Evolutionary conservation across 2,329 filamentous ascomycete species (phyloP).

Genomic region (Claviceps arundinis): DNA sequence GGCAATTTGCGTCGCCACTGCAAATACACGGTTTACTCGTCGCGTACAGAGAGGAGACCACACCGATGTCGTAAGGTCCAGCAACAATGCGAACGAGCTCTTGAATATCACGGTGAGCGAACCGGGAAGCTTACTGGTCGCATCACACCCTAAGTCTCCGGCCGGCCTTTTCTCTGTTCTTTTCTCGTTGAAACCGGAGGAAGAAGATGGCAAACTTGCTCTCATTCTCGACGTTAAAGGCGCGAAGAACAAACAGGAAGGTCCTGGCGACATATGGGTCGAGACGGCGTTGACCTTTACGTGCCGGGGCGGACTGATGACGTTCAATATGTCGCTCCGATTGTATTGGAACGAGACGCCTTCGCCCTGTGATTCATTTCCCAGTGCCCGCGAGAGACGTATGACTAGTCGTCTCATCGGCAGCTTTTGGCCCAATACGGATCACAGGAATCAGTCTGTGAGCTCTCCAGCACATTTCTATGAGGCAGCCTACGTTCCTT

Average conservation of each 20-base stretch:
- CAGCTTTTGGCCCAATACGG: slow-evolving; percentile 17
- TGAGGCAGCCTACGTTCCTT: slow-evolving; percentile 50
- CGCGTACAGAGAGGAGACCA: slow-evolving; percentile 8
- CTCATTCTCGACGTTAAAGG: slow-evolving; percentile 10
- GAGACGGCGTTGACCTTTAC: slow-evolving; percentile 19
- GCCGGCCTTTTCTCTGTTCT: slow-evolving; percentile 3
- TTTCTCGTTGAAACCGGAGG: slow-evolving; percentile 13
- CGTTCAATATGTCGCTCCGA: slow-evolving; percentile 19
- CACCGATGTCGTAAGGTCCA: slow-evolving; percentile 3
- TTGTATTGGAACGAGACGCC: slow-evolving; percentile 31
- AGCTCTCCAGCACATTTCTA: slow-evolving; percentile 51
- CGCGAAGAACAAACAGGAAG: slow-evolving; percentile 7
- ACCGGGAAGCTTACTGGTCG: slow-evolving; percentile 9
- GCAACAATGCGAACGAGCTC: slow-evolving; percentile 11
- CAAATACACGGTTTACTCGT: slow-evolving; percentile 15
- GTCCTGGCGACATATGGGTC: slow-evolving; percentile 23
- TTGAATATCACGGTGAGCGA: slow-evolving; percentile 9
- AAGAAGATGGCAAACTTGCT: slow-evolving; percentile 9
- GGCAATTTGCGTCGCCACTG: slow-evolving; percentile 15
- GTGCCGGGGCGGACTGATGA: slow-evolving; percentile 12
- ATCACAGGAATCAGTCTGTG: slow-evolving; percentile 7
- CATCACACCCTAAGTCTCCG: slow-evolving; percentile 7
- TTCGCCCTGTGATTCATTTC: slow-evolving; percentile 18
- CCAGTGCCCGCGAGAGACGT: slow-evolving; percentile 16
- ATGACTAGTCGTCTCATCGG: slow-evolving; percentile 23